Percentiles rank a stretch among this genome's conserved stretches.
These are phyloP conservation scores for Chaetomium tenue DNA, from an alignment of 495 filamentous ascomycete species.

Conservation along the genomic window DNA sequence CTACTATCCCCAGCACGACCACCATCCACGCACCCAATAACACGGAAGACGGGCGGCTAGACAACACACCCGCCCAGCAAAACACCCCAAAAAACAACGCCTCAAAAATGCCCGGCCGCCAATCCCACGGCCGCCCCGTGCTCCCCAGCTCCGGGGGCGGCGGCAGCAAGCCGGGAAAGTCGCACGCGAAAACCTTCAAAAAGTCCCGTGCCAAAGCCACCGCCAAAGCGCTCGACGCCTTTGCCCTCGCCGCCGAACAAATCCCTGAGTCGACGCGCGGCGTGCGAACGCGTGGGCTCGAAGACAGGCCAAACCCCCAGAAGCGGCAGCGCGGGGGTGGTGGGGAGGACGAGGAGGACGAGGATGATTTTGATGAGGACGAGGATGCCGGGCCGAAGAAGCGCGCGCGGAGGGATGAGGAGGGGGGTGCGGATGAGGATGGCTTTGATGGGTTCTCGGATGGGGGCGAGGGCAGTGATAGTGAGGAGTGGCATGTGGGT, in stretches of 20 bases:
- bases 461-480: slow-evolving; percentile 64
- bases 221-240: slow-evolving; percentile 72
- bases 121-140: slow-evolving; percentile 56
- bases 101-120: slow-evolving; percentile 66
- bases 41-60: not conserved
- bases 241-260: slow-evolving; percentile 73
- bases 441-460: slow-evolving; percentile 40
- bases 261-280: slow-evolving; percentile 40
- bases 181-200: slow-evolving; percentile 26
- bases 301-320: slow-evolving; percentile 34
- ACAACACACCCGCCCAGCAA: not conserved
- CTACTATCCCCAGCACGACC: not conserved
- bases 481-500: slow-evolving; percentile 80
- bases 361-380: slow-evolving; percentile 54
- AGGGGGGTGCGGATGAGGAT: slow-evolving; percentile 33
- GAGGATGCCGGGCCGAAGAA: slow-evolving; percentile 47
- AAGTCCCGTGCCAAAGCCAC: slow-evolving; percentile 46
- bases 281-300: slow-evolving; percentile 46
- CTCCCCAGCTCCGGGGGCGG: slow-evolving; percentile 39
- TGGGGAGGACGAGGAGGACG: slow-evolving; percentile 49
- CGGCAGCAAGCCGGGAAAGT: slow-evolving; percentile 18
- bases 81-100: slow-evolving; percentile 1
- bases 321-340: slow-evolving; percentile 24
- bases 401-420: slow-evolving; percentile 44
- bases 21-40: not conserved